Percentiles rank a stretch among this genome's conserved stretches.
phyloP scores from a whole-genome alignment of 345 rosid species.

The Turnera subulata region DNA sequence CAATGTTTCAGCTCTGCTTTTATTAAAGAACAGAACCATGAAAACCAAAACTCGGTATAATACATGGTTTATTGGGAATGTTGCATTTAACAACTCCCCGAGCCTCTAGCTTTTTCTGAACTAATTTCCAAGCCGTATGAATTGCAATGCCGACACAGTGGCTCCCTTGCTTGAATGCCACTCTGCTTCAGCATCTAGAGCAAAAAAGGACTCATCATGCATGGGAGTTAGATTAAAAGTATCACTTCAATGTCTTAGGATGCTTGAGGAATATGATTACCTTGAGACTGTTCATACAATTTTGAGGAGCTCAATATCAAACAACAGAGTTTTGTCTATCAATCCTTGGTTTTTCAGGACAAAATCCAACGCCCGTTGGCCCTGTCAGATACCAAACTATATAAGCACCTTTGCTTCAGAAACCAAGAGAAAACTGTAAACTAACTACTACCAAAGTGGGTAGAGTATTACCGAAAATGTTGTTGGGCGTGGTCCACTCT shows the following conservation, averaged over 20 bases:
- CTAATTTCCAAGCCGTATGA: too few species aligned
- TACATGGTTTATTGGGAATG: too few species aligned
- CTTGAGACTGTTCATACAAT: too few species aligned
- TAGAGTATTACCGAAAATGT: constrained; percentile 72
- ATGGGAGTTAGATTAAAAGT: background rate
- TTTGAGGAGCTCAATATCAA: constrained; percentile 90
- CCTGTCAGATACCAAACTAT: constrained; percentile 39
- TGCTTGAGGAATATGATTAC: background rate
- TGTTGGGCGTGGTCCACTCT: constrained; percentile 70
- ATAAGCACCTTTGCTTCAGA: background rate
- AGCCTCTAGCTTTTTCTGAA: background rate
- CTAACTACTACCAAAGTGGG: constrained; percentile 4
- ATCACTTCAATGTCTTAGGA: constrained; percentile 14
- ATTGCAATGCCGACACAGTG: too few species aligned
- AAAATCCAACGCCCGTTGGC: constrained; percentile 93
- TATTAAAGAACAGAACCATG: too few species aligned
- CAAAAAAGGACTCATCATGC: background rate
- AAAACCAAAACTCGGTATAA: too few species aligned
- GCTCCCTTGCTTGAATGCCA: background rate
- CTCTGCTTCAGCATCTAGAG: background rate
- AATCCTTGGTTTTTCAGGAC: constrained; percentile 91
- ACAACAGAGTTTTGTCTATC: constrained; percentile 89
- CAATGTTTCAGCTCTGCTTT: too few species aligned
- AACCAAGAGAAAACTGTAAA: background rate
- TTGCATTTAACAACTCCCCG: too few species aligned